A percentile compares a stretch with the other conserved stretches of the same genome.
phyloP scores from a whole-genome alignment of 208 protist genomes.

The Tritrichomonas musculus region DNA sequence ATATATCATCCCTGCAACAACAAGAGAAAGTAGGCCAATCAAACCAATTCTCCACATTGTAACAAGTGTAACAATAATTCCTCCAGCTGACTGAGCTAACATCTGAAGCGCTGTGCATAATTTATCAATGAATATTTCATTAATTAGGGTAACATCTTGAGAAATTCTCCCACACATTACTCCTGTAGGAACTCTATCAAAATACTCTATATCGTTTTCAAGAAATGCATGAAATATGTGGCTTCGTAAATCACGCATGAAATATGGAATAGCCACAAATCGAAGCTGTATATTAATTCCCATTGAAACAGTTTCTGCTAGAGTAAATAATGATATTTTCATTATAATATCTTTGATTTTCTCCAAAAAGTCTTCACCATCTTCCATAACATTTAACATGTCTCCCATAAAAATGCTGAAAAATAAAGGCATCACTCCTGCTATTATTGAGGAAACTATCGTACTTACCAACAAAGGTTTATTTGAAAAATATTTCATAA shows the following conservation, averaged over 20 bases:
- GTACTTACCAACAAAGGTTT: not conserved
- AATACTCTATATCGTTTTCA: not conserved
- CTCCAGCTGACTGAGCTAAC: not conserved
- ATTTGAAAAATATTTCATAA: not conserved
- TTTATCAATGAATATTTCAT: not conserved
- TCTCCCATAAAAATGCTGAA: not conserved
- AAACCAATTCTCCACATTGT: not conserved
- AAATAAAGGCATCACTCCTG: not conserved
- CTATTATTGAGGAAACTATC: not conserved
- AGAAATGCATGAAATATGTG: not conserved
- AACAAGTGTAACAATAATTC: not conserved
- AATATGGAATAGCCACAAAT: not conserved
- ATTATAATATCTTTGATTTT: not conserved
- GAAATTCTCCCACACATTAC: not conserved
- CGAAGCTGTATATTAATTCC: not conserved
- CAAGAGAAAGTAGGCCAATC: not conserved
- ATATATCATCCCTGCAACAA: not conserved
- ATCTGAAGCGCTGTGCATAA: not conserved
- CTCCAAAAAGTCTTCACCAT: not conserved
- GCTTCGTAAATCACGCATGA: not conserved
- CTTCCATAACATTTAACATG: not conserved
- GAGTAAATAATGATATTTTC: not conserved
- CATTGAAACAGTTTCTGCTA: not conserved
- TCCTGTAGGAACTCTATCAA: not conserved
- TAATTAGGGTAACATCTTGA: not conserved